phyloP scores from a whole-genome alignment of 441 rosid species.

The Populus hybrid region DNA sequence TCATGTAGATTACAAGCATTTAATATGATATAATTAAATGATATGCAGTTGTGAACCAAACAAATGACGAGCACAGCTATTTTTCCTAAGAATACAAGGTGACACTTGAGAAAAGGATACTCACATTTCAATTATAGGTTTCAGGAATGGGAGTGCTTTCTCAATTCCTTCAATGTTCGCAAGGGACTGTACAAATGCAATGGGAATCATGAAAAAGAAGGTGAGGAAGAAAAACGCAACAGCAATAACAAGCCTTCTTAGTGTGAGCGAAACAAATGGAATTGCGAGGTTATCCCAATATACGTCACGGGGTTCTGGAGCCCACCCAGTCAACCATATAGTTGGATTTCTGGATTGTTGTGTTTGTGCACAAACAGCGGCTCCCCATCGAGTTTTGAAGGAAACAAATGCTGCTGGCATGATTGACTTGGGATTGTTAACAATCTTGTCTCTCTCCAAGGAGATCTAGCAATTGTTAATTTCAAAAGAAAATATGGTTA shows the following conservation, averaged over 20 bases:
- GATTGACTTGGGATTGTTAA: conserved; percentile 50
- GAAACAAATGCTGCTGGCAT: conserved; percentile 95
- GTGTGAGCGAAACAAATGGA: conserved; percentile 76
- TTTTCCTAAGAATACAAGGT: neutral
- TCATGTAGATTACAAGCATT: neutral
- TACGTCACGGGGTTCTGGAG: conserved; percentile 92
- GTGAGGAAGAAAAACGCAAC: conserved; percentile 87
- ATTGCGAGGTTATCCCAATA: conserved; percentile 85
- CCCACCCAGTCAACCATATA: conserved; percentile 93
- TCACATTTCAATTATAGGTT: conserved; percentile 72
- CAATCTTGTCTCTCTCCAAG: conserved; percentile 54
- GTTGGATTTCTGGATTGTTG: conserved; percentile 93
- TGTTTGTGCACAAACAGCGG: conserved; percentile 97
- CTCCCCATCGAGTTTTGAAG: conserved; percentile 88
- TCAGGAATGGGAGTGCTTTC: conserved; percentile 77
- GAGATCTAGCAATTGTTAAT: conserved; percentile 46
- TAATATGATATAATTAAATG: neutral
- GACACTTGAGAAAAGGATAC: conserved; percentile 24
- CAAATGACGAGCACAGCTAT: too few relatives aligned
- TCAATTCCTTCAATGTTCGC: conserved; percentile 92
- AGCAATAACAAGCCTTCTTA: conserved; percentile 63
- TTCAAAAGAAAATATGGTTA: neutral
- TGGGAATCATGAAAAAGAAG: conserved; percentile 98
- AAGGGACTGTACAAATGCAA: conserved; percentile 87
- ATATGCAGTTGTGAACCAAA: neutral